Conservation (phyloP, 345 rosid genomes). For the Fremontodendron californicum region DNA sequence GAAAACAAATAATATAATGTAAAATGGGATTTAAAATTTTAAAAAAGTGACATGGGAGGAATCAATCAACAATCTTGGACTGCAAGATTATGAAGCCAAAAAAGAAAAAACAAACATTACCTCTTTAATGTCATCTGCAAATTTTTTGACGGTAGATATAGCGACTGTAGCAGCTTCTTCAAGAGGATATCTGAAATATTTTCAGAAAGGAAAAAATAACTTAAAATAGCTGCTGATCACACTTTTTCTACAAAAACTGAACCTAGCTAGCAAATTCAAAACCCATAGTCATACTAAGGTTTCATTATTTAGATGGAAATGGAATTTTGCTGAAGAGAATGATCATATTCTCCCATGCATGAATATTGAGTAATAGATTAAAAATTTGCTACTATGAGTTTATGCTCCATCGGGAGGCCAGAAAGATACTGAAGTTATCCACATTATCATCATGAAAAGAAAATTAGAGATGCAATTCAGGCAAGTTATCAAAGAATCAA, state of each 20-base stretch:
- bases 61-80: background rate
- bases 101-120: conserved; percentile 26
- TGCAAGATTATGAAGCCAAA: background rate
- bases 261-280: background rate
- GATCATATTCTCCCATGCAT: background rate
- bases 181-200: conserved; percentile 54
- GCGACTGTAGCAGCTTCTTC: conserved; percentile 76
- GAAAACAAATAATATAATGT: background rate
- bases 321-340: background rate
- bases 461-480: too few species aligned
- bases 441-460: too few species aligned
- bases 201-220: background rate
- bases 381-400: background rate
- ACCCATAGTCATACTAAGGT: background rate
- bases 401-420: too few species aligned
- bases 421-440: background rate
- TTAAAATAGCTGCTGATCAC: background rate
- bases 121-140: conserved; percentile 68
- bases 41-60: background rate
- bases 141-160: conserved; percentile 67
- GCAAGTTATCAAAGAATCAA: too few species aligned
- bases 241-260: background rate
- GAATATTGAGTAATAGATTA: background rate
- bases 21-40: background rate
- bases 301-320: background rate